Conservation (phyloP, 306 rosid genomes). For the Quercus alba region DNA sequence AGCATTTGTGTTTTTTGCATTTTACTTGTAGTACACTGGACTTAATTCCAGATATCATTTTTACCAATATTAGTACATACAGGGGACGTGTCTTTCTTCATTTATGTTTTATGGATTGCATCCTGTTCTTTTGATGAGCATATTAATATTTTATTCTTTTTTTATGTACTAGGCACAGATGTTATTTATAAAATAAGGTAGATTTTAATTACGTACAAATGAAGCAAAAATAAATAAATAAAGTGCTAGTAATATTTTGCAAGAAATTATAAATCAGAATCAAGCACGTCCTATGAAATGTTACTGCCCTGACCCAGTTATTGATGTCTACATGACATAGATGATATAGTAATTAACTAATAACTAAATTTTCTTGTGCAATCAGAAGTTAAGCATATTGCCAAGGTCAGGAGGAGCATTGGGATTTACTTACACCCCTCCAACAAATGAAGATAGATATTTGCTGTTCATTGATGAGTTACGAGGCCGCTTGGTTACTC, state of each 20-base stretch:
- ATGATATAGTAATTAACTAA: background rate
- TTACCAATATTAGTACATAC: background rate
- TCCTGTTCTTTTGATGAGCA: background rate
- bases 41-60: background rate
- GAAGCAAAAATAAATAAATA: background rate
- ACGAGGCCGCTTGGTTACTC: slow-evolving; percentile 91
- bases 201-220: background rate
- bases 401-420: slow-evolving; percentile 98
- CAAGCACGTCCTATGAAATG: background rate
- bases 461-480: slow-evolving; percentile 95
- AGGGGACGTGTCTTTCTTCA: background rate
- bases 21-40: background rate
- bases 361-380: slow-evolving; percentile 18
- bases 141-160: background rate
- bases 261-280: background rate
- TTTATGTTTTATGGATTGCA: background rate
- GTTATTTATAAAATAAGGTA: background rate
- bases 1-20: background rate
- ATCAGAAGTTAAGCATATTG: slow-evolving; percentile 93
- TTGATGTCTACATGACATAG: background rate
- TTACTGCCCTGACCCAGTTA: background rate
- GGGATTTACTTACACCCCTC: slow-evolving; percentile 94
- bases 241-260: background rate
- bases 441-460: slow-evolving; percentile 90
- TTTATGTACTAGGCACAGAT: background rate